phyloP scores from a whole-genome alignment of 176 grass and related monocot species.

The Pontederia paniculata region DNA sequence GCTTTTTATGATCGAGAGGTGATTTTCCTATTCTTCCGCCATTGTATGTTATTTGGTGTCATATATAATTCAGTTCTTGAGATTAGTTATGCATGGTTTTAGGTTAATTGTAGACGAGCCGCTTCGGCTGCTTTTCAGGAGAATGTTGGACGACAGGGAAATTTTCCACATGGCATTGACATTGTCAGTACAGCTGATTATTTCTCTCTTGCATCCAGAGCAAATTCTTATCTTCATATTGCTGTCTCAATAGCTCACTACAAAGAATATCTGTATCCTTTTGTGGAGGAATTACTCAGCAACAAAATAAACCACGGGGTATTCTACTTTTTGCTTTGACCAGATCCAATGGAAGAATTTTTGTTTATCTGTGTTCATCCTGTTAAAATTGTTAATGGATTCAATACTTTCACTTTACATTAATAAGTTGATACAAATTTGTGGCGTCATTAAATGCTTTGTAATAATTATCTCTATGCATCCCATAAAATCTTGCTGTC shows the following conservation, averaged over 20 bases:
- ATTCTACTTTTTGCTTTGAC: conserved; percentile 7
- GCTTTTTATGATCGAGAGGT: conserved; percentile 98
- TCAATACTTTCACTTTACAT: too few relatives aligned
- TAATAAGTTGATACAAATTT: background rate
- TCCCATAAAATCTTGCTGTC: too few relatives aligned
- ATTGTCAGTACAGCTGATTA: conserved; percentile 91
- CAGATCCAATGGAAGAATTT: background rate
- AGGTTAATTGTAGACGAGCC: conserved; percentile 99
- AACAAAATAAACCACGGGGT: conserved; percentile 95
- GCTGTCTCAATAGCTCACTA: conserved; percentile 68
- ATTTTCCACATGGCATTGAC: conserved; percentile 81
- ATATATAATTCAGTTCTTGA: background rate
- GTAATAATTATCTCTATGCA: too few relatives aligned
- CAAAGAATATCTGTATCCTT: conserved; percentile 75
- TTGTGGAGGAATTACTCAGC: conserved; percentile 73
- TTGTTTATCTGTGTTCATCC: conserved; percentile 7
- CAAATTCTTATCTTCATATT: conserved; percentile 83
- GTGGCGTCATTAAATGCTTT: too few relatives aligned
- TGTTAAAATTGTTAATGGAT: too few relatives aligned
- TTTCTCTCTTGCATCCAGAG: conserved; percentile 75
- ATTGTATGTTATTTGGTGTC: too few relatives aligned
- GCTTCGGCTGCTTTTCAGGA: conserved; percentile 99
- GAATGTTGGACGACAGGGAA: conserved; percentile 96
- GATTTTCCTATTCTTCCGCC: too few relatives aligned
- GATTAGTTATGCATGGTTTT: background rate